Evolutionary conservation across 345 rosid genomes (phyloP).

Genomic region (Gossypium anomalum): DNA sequence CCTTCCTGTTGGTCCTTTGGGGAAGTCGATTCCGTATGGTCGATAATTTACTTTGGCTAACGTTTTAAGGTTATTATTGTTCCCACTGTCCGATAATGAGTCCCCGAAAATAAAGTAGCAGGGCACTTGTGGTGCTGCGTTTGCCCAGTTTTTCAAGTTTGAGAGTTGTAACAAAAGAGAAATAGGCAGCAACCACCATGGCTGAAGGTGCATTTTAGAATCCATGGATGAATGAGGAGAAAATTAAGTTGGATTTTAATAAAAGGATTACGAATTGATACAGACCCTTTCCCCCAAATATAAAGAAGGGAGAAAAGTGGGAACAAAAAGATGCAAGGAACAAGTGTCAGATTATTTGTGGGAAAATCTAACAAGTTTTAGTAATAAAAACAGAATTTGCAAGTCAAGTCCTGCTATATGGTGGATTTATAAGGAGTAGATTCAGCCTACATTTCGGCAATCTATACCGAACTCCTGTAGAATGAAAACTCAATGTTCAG

Average conservation of each 20-base stretch:
- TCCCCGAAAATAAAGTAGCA: conserved; percentile 71
- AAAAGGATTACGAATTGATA: background rate
- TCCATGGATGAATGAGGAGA: background rate
- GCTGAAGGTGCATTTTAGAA: background rate
- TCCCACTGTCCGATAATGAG: conserved; percentile 56
- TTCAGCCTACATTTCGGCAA: too few relatives aligned
- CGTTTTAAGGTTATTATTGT: conserved; percentile 47
- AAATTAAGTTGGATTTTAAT: background rate
- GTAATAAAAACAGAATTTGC: background rate
- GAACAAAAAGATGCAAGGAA: background rate
- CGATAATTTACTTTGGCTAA: conserved; percentile 45
- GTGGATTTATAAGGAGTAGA: too few relatives aligned
- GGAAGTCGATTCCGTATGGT: conserved; percentile 61
- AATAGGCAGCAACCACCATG: too few relatives aligned
- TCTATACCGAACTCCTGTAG: too few relatives aligned
- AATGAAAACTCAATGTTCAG: too few relatives aligned
- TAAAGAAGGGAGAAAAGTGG: background rate
- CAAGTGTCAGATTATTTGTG: background rate
- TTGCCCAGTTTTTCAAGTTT: too few relatives aligned
- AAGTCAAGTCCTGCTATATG: too few relatives aligned
- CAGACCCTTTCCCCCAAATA: background rate
- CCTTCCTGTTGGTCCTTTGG: conserved; percentile 56
- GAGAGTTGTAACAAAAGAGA: too few relatives aligned
- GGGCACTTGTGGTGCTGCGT: conserved; percentile 20
- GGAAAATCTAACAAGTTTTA: background rate